Evolutionary conservation across 305 asterid species (phyloP).

Genomic region (Fraxinus sp.): DNA sequence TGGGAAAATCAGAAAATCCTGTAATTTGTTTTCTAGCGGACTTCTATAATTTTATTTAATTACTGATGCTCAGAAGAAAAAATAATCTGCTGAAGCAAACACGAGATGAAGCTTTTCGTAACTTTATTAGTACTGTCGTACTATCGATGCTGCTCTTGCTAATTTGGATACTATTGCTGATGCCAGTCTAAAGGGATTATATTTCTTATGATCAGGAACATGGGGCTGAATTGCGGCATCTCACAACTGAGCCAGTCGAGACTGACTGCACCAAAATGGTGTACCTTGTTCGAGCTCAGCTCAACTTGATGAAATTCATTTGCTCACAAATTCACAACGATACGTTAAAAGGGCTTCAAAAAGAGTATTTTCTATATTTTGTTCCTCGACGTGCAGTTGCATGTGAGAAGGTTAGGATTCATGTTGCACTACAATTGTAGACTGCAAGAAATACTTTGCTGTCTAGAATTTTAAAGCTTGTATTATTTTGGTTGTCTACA

Average conservation of each 20-base stretch:
- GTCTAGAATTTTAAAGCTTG: background rate
- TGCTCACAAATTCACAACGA: conserved; percentile 75
- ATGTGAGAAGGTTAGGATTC: conserved; percentile 76
- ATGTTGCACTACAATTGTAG: background rate
- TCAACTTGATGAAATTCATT: conserved; percentile 75
- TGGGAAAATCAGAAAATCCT: background rate
- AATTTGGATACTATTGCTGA: background rate
- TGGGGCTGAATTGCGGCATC: conserved; percentile 85
- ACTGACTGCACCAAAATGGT: conserved; percentile 86
- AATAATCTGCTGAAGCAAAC: background rate
- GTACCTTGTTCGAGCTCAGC: conserved; percentile 76
- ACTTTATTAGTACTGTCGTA: background rate
- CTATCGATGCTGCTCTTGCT: background rate
- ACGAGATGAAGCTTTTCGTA: background rate
- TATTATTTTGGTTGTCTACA: conserved; percentile 28
- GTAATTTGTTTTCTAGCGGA: background rate
- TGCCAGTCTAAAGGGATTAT: background rate
- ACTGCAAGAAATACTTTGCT: background rate
- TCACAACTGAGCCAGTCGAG: conserved; percentile 75
- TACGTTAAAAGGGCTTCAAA: conserved; percentile 74
- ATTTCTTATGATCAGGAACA: conserved; percentile 58
- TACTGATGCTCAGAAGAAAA: background rate
- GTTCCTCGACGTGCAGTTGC: conserved; percentile 91
- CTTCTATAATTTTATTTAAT: conserved; percentile 2
- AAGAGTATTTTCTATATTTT: conserved; percentile 84